Evolutionary conservation across 1,139 yeast species (phyloP).

Genomic region (Saccharomyces hybrid): DNA sequence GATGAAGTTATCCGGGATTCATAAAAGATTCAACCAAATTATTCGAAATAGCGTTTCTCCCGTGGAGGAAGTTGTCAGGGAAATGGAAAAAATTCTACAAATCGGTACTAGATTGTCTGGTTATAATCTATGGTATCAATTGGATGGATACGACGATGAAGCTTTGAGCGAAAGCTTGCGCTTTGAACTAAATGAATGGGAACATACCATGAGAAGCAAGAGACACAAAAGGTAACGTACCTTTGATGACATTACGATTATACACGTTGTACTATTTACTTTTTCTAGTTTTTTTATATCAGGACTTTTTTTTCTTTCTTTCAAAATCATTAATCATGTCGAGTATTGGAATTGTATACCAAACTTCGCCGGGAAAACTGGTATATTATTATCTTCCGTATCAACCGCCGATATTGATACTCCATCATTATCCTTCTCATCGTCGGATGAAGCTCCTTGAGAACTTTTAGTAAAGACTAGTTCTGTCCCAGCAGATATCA

Average conservation of each 20-base stretch:
- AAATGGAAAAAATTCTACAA: slow-evolving; percentile 57
- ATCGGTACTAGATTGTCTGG: slow-evolving; percentile 56
- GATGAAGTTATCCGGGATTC: slow-evolving; percentile 54
- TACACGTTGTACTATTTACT: background rate
- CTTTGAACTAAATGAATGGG: slow-evolving; percentile 33
- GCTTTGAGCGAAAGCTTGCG: slow-evolving; percentile 34
- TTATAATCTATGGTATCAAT: slow-evolving; percentile 73
- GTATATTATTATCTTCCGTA: slow-evolving; percentile 3
- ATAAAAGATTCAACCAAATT: slow-evolving; percentile 61
- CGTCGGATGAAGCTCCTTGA: background rate
- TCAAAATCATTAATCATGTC: slow-evolving; percentile 10
- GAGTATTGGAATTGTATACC: slow-evolving; percentile 30
- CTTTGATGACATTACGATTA: background rate
- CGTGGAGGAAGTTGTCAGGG: slow-evolving; percentile 44
- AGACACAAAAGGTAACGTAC: slow-evolving; percentile 28
- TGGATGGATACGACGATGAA: slow-evolving; percentile 73
- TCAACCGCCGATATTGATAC: background rate
- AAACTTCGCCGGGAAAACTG: slow-evolving; percentile 20
- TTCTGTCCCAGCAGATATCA: slow-evolving; percentile 69
- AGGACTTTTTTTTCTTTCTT: background rate
- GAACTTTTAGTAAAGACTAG: slow-evolving; percentile 9
- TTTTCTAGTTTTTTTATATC: background rate
- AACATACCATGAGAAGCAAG: slow-evolving; percentile 34
- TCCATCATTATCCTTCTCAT: background rate
- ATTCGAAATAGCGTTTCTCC: slow-evolving; percentile 60